Evolutionary conservation across 2,329 filamentous ascomycete species (phyloP), one percentile per base, ranked within the genome.

Genomic region (Alternaria arbusti): DNA sequence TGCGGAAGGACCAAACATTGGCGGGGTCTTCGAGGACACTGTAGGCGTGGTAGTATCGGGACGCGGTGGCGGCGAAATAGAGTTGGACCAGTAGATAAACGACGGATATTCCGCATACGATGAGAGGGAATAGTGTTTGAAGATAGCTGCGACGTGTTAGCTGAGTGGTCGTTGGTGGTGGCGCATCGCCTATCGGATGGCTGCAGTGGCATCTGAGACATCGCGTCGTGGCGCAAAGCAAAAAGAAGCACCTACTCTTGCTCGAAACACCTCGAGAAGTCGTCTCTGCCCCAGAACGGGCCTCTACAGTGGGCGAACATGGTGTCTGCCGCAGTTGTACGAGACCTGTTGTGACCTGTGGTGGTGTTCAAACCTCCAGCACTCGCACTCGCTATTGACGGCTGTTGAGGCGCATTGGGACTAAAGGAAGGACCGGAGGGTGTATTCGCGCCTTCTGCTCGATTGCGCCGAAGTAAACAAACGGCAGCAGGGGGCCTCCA

Each of bases 111-210:
- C 82, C 86, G 79, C 94, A 88, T 61, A 91, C 85, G 65, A 90
- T 82, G 64, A 96, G 83, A 58, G 96, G 96, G 58, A 98, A 85
- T 50, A 97, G 84, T 64, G 92, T 88, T 80, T 92, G 90, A 57
- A 97, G 87, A 79, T 92, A 94, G 79, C 92, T 95, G 78, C 17
- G 52, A 40, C 45, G 43, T 54, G 25, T 61, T 49, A 57, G 58
- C 32, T 20, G 6, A n/a, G 12, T n/a, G n/a, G 59, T 23, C 46
- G 13, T 61, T 28, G 5, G 40, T 40, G 60, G 28, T 50, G 54
- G 50, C 55, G 47, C 57, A 44, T 54, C 20, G 57, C 49, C 20
- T 43, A 44, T 61, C 26, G 25, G 20, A 50, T 12, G 43, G 47
- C 46, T 23, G 56, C 32, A 44, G 28, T 30, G n/a, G 54, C 23